Base-by-base conservation (phyloP, 23 red algal genomes). In the Gracilaria domingensis region DNA sequence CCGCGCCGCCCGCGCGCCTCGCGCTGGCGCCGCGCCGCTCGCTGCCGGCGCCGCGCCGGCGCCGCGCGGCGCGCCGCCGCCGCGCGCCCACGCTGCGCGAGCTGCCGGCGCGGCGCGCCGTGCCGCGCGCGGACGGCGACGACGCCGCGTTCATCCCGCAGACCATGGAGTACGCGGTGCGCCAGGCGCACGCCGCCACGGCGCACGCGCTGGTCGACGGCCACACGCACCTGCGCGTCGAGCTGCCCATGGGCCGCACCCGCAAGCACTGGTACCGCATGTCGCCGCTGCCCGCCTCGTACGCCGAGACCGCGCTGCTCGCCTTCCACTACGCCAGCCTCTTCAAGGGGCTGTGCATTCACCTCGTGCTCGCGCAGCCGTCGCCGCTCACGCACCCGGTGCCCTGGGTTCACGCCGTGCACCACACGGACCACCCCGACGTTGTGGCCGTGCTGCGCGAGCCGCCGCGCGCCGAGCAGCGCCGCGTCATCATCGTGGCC, bases 181-280 rank as follows among this genome's bases (percentile, higher is more conserved):
- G 70, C 0, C 71, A 54, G 54, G 32, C 61, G 1, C 90, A 93
- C 34, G 30, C 49, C 20, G 74, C 81, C 4, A 66, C 79, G 1
- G 67, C 67, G 6, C 36, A 81, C n/a, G 36, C 57, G 14, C 59
- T 90, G 13, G n/a, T 64, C 80, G 67, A 38, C 23, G 74, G 74
- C 12, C 60, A 53, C 75, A 81, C 75, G 11, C 70, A 65, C 14
- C 42, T 85, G 4, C 81, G 81, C 36, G 72, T 93, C 69, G 90
- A 93, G 66, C 82, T 93, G 12, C 90, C 90, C 0, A 86, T 93
- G 81, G 90, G 90, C 30, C 80, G 90, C 66, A 86, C 90, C 66
- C 90, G 90, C 30, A 75, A 80, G n/a, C 79, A 82, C 51, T 93
- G 90, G 90, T 93, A 93, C 69, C 81, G 80, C 66, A 85, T 93